These are phyloP conservation scores for Tylopilus sp. DNA, from an alignment of 1,284 basidiomycete species.

Conservation along the genomic window DNA sequence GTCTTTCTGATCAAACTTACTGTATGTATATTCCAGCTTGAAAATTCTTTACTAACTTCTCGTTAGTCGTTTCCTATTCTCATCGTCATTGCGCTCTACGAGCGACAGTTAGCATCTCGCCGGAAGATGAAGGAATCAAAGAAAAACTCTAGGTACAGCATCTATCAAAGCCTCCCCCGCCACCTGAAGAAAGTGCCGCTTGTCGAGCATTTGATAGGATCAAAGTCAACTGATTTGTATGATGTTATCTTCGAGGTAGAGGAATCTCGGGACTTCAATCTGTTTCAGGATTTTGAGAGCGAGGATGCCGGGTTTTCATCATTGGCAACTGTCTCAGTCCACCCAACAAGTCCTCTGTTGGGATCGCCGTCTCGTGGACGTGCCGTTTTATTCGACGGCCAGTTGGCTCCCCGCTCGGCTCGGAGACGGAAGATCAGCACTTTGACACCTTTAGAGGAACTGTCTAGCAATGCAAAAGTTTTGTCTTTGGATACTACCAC, in stretches of 20 bases:
- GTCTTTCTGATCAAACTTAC: conserved; percentile 80
- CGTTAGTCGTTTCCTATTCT: conserved; percentile 71
- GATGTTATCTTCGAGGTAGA: conserved; percentile 76
- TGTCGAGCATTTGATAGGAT: conserved; percentile 66
- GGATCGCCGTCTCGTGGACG: conserved; percentile 6
- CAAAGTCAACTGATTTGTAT: conserved; percentile 58
- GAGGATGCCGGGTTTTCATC: conserved; percentile 24
- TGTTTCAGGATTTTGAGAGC: conserved; percentile 47
- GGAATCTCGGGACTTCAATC: conserved; percentile 44
- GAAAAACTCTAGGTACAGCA: conserved; percentile 46
- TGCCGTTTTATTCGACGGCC: conserved; percentile 9
- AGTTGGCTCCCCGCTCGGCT: conserved; percentile 8
- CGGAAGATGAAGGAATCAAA: conserved; percentile 47
- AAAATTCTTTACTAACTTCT: conserved; percentile 8
- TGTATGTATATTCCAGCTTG: conserved; percentile 8
- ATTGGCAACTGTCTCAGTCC: conserved; percentile 9
- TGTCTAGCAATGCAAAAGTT: conserved; percentile 28
- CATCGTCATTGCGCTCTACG: conserved; percentile 73
- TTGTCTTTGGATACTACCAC: conserved; percentile 32
- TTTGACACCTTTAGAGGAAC: conserved; percentile 26
- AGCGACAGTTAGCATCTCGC: conserved; percentile 60
- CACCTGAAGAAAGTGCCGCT: conserved; percentile 67
- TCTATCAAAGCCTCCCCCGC: conserved; percentile 63
- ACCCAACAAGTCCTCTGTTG: conserved; percentile 14
- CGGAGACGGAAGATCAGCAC: conserved; percentile 30